These are phyloP conservation scores for Talaromyces sp. DNA, from an alignment of 2,329 filamentous ascomycete species.

Conservation along the genomic window DNA sequence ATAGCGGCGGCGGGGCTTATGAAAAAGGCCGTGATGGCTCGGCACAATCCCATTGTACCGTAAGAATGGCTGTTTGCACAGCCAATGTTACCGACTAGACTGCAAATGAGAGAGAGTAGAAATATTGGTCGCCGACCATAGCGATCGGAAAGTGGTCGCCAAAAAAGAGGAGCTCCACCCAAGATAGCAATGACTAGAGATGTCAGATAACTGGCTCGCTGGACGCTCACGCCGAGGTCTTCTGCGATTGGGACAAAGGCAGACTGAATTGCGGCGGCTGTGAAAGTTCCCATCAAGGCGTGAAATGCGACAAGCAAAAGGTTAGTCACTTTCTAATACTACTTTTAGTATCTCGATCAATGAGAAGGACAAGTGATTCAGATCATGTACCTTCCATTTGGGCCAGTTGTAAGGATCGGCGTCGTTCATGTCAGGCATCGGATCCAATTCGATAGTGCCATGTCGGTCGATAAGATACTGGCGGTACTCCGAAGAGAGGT, in stretches of 20 bases:
- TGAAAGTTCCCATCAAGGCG: conserved; percentile 49
- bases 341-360: not conserved
- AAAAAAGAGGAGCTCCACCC: conserved; percentile 48
- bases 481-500: conserved; percentile 12
- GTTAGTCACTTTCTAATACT: conserved; percentile 43
- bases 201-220: conserved; percentile 47
- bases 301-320: conserved; percentile 50
- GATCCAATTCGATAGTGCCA: conserved; percentile 51
- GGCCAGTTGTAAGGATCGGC: conserved; percentile 56
- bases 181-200: conserved; percentile 48
- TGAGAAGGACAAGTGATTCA: not conserved
- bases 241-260: conserved; percentile 48
- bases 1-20: conserved; percentile 47
- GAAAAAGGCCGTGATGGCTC: conserved; percentile 47
- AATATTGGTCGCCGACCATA: conserved; percentile 50
- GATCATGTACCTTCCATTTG: conserved; percentile 41
- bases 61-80: conserved; percentile 46
- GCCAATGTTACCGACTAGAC: conserved; percentile 46
- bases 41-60: conserved; percentile 42
- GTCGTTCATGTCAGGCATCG: conserved; percentile 45
- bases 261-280: conserved; percentile 46
- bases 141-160: conserved; percentile 48
- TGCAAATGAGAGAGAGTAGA: conserved; percentile 43
- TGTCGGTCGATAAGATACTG: conserved; percentile 49
- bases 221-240: conserved; percentile 44